phyloP scores from a whole-genome alignment of 495 filamentous ascomycete species.

The Amphirosellinia nigrospora region DNA sequence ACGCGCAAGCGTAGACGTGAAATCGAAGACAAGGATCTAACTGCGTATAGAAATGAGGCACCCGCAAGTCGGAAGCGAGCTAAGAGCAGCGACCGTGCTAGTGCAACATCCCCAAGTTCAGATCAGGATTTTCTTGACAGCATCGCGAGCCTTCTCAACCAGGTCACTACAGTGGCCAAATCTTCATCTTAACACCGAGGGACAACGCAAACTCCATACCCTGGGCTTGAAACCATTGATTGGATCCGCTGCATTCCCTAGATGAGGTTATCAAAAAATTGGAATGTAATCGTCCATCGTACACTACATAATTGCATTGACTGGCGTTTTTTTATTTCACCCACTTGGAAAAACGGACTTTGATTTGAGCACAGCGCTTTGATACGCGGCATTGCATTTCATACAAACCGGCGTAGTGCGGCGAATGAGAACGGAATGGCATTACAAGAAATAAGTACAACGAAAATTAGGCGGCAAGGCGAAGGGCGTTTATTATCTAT shows the following conservation, averaged over 20 bases:
- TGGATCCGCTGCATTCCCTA: background rate
- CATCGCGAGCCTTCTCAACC: conserved; percentile 32
- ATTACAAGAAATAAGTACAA: background rate
- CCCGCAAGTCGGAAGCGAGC: conserved; percentile 29
- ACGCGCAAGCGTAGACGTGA: conserved; percentile 35
- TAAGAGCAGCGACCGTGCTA: conserved; percentile 26
- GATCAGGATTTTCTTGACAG: conserved; percentile 32
- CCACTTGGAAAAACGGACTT: background rate
- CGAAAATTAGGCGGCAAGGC: background rate
- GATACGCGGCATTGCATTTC: background rate
- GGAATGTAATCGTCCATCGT: background rate
- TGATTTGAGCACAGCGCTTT: conserved; percentile 12
- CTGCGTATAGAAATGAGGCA: conserved; percentile 22
- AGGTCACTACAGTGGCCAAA: conserved; percentile 20
- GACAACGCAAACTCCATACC: background rate
- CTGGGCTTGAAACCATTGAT: background rate
- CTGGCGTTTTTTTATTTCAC: background rate
- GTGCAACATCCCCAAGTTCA: conserved; percentile 8
- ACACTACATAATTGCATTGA: conserved; percentile 13
- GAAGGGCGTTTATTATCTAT: background rate
- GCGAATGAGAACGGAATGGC: background rate
- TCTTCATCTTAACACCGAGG: background rate
- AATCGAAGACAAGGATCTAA: conserved; percentile 27
- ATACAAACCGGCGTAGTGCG: background rate
- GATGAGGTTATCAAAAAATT: background rate